Conservation (phyloP, 805 yeast genomes). For the Metschnikowia sp. region DNA sequence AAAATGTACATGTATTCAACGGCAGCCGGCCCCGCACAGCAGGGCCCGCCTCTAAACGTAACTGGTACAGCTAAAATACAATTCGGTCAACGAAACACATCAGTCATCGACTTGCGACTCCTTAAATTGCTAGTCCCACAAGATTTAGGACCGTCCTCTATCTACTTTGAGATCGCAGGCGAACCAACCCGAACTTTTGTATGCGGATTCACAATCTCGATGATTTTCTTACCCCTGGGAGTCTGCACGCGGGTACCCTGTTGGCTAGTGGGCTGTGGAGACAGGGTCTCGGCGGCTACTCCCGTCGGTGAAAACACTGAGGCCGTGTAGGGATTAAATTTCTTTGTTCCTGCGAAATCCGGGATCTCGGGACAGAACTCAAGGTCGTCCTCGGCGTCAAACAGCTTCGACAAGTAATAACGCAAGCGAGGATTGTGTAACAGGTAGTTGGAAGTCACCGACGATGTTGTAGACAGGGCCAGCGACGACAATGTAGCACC, state of each 20-base stretch:
- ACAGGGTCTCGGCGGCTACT: conserved; percentile 4
- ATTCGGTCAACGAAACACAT: conserved; percentile 5
- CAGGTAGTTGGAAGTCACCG: conserved; percentile 26
- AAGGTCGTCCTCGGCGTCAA: conserved; percentile 60
- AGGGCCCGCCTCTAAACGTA: conserved; percentile 9
- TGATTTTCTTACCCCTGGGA: conserved; percentile 56
- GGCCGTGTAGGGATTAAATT: conserved; percentile 68
- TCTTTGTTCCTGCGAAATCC: conserved; percentile 33
- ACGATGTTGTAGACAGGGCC: conserved; percentile 12
- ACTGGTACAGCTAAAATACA: conserved; percentile 10
- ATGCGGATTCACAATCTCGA: conserved; percentile 62
- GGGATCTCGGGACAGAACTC: conserved; percentile 64
- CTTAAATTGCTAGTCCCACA: neutral
- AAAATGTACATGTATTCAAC: conserved; percentile 7
- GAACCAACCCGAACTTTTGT: conserved; percentile 56
- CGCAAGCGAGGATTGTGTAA: conserved; percentile 50
- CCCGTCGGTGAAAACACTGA: conserved; percentile 53
- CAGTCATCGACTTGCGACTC: neutral
- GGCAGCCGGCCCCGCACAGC: conserved; percentile 10
- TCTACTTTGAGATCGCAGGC: conserved; percentile 32
- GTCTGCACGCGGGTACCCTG: conserved; percentile 38
- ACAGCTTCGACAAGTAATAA: conserved; percentile 56
- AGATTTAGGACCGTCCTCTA: neutral
- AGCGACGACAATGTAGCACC: conserved; percentile 15
- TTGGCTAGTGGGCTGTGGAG: conserved; percentile 1